phyloP scores from a whole-genome alignment of 306 rosid genomes.

The Glycine latifolia region DNA sequence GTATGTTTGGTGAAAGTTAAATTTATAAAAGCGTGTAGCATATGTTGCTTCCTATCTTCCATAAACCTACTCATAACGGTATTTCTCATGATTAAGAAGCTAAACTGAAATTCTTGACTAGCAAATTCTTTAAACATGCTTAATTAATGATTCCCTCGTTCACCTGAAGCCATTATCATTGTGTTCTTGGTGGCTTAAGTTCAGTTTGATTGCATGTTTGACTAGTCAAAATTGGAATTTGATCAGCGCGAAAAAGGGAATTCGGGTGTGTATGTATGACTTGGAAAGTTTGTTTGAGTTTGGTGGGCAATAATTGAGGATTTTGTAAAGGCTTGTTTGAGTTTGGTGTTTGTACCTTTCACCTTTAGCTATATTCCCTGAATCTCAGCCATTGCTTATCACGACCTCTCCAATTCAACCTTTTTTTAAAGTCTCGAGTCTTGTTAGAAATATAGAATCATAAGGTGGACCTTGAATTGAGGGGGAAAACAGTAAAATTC shows the following conservation, averaged over 20 bases:
- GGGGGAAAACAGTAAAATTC: constrained; percentile 33
- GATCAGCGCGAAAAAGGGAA: constrained; percentile 12
- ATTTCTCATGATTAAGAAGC: constrained; percentile 37
- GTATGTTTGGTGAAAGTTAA: background rate
- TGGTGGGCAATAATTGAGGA: constrained; percentile 47
- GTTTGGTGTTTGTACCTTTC: constrained; percentile 61
- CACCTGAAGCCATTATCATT: too few species aligned
- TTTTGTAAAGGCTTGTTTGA: constrained; percentile 47
- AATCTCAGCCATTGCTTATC: constrained; percentile 32
- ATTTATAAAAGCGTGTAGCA: background rate
- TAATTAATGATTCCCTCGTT: background rate
- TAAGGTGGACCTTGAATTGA: constrained; percentile 43
- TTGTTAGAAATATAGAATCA: constrained; percentile 53
- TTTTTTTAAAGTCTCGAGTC: constrained; percentile 35
- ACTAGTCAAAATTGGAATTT: constrained; percentile 47
- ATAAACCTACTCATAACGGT: background rate
- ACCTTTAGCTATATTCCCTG: constrained; percentile 45
- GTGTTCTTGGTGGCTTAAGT: too few species aligned
- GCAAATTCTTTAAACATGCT: background rate
- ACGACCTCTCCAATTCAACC: too few species aligned
- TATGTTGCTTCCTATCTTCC: constrained; percentile 31
- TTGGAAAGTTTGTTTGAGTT: constrained; percentile 38
- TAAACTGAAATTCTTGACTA: constrained; percentile 9
- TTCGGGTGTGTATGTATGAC: constrained; percentile 8
- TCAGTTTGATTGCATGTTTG: constrained; percentile 1